Evolutionary conservation across 2,329 filamentous ascomycete genomes (phyloP).

Genomic region (Fusarium vanettenii): DNA sequence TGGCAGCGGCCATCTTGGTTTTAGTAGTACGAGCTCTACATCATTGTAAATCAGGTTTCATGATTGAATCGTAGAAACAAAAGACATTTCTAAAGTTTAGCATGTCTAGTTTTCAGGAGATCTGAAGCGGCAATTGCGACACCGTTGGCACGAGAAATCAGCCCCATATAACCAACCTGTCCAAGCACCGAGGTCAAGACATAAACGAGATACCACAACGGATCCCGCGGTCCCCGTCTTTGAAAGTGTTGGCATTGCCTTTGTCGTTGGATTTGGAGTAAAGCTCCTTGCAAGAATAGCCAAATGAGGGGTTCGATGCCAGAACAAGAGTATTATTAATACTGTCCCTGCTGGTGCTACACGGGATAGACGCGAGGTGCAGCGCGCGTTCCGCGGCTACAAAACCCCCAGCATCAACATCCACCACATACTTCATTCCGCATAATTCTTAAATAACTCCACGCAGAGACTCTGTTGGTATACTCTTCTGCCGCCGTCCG

Average conservation of each 20-base stretch:
- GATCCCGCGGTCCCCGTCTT: background rate
- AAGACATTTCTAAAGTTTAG: background rate
- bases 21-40: background rate
- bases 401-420: background rate
- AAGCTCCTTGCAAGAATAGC: background rate
- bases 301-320: background rate
- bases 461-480: too few species aligned
- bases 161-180: too few species aligned
- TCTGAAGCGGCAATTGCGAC: background rate
- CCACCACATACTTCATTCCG: too few species aligned
- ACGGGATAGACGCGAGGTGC: background rate
- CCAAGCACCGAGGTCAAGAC: too few species aligned
- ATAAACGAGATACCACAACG: background rate
- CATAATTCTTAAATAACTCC: too few species aligned
- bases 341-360: background rate
- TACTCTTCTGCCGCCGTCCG: too few species aligned
- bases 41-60: background rate
- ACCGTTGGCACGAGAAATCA: too few species aligned
- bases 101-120: fast-evolving
- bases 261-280: background rate
- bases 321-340: background rate
- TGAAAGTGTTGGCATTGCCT: background rate
- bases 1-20: background rate
- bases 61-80: background rate
- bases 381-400: background rate